These are phyloP conservation scores for Nothophytophthora sp. DNA, from an alignment of 352 stramenopile species.

Conservation along the genomic window DNA sequence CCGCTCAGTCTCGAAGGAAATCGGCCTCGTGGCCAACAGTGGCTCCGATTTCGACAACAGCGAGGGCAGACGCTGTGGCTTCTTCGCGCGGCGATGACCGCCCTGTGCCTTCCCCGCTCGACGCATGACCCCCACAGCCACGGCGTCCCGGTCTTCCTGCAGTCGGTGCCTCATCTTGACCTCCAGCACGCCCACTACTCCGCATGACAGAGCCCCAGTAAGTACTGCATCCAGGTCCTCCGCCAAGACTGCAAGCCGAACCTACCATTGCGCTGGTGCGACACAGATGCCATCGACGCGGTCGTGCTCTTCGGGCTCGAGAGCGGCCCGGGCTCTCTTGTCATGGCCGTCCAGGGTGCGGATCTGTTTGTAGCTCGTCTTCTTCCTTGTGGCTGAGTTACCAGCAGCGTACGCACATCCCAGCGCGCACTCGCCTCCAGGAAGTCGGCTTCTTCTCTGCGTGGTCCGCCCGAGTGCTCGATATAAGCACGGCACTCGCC, in stretches of 20 bases:
- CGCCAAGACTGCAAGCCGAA: no score
- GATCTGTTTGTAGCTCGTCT: no score
- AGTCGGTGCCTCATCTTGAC: conserved; percentile 74
- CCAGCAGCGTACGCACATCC: conserved; percentile 14
- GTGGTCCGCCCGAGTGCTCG: no score
- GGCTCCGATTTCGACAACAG: conserved; percentile 25
- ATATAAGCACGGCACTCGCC: no score
- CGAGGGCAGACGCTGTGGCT: conserved; percentile 48
- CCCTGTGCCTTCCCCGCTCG: conserved; percentile 9
- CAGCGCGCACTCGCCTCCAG: neutral
- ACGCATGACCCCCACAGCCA: conserved; percentile 47
- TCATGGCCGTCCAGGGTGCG: conserved; percentile 15
- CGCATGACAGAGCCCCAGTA: no score
- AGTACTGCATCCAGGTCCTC: no score
- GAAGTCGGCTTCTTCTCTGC: no score
- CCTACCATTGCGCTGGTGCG: conserved; percentile 59
- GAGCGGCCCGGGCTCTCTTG: conserved; percentile 26
- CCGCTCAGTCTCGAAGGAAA: conserved; percentile 49
- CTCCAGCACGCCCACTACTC: conserved; percentile 62
- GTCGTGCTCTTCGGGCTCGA: conserved; percentile 16
- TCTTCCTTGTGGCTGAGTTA: no score
- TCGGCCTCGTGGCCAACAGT: conserved; percentile 17
- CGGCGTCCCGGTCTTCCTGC: conserved; percentile 40
- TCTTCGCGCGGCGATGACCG: conserved; percentile 28
- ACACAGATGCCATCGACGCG: conserved; percentile 4